Percentiles rank a stretch among this genome's conserved stretches.
Evolutionary conservation across 257 asterid species (phyloP).

Genomic region (Solanum okadae): DNA sequence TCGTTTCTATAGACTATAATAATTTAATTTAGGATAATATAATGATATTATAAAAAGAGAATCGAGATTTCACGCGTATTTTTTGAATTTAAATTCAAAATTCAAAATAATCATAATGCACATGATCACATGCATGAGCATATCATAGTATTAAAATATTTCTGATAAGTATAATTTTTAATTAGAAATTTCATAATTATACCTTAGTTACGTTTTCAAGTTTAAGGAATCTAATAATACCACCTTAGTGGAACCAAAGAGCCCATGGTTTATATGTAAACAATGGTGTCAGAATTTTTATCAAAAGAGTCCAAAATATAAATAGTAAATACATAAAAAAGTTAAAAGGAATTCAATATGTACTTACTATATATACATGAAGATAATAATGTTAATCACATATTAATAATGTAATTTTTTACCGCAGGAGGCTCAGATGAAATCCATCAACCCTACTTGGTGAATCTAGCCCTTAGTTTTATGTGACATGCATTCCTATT

Average conservation of each 20-base stretch:
- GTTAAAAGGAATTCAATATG: no score
- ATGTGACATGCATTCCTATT: background rate
- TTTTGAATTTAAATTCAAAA: no score
- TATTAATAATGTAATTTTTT: no score
- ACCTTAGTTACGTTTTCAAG: background rate
- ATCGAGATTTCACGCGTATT: no score
- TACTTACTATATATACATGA: no score
- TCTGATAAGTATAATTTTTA: background rate
- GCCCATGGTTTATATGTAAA: background rate
- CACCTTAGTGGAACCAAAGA: background rate
- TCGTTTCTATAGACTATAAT: no score
- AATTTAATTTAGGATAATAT: no score
- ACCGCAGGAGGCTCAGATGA: background rate
- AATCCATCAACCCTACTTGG: background rate
- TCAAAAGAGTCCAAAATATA: no score
- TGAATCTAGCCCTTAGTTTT: background rate
- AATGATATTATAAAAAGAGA: no score
- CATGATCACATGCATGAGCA: background rate
- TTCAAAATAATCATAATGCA: background rate
- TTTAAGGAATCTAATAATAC: background rate
- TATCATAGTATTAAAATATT: background rate
- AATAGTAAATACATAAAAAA: no score
- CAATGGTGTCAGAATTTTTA: background rate
- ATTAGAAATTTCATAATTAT: background rate
- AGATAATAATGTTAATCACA: no score